Conservation (phyloP, 192 early-diverging fungal species). For the Coemansia sp. region DNA sequence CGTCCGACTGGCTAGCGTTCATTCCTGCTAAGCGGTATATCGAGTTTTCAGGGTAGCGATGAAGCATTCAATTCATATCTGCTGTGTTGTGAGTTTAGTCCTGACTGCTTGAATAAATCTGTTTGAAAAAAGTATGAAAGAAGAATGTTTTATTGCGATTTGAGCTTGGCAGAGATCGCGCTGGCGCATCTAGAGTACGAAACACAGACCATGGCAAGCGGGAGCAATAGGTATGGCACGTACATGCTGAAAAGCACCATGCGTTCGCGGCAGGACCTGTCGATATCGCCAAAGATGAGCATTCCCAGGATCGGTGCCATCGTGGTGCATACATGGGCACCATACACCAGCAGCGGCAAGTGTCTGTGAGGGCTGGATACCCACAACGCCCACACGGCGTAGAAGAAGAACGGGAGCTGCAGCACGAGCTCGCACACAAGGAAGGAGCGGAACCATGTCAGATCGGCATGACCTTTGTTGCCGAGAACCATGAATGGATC, state of each 20-base stretch:
- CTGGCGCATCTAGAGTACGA: constrained; percentile 30
- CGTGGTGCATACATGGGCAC: constrained; percentile 73
- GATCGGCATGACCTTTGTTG: constrained; percentile 17
- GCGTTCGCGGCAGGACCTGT: constrained; percentile 45
- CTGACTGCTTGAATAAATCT: background rate
- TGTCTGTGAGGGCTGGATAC: constrained; percentile 29
- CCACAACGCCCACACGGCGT: constrained; percentile 59
- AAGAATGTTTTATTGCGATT: background rate
- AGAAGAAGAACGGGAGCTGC: constrained; percentile 74
- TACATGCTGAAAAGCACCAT: constrained; percentile 58
- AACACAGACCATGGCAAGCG: constrained; percentile 55
- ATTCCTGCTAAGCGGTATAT: constrained; percentile 63
- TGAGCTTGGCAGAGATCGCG: constrained; percentile 16
- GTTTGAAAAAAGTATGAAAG: constrained; percentile 1
- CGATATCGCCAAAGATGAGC: constrained; percentile 54
- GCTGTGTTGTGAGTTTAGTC: background rate
- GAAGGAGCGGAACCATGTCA: constrained; percentile 67
- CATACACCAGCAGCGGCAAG: constrained; percentile 62
- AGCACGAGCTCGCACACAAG: constrained; percentile 61
- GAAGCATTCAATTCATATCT: background rate
- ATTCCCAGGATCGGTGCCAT: constrained; percentile 60
- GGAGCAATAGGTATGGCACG: constrained; percentile 67
- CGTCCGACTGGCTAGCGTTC: constrained; percentile 96
- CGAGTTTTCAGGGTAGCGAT: constrained; percentile 31
- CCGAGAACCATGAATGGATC: constrained; percentile 66